phyloP scores from a whole-genome alignment of 108 stramenopile species.

The Nitzschia palea region DNA sequence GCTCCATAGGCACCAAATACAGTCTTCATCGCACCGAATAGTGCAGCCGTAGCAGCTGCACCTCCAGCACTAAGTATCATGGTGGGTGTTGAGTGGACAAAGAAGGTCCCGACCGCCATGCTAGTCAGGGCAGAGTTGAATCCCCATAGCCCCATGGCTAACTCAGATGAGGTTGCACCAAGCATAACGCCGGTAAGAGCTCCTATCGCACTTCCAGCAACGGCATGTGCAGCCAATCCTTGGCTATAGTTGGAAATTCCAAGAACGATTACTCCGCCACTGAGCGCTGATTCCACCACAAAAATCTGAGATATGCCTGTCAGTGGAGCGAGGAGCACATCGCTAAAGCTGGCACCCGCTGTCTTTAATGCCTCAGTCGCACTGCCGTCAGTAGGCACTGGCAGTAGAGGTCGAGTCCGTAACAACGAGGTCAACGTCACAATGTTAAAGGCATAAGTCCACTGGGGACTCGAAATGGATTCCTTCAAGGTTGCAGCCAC shows the following conservation, averaged over 20 bases:
- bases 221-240: slow-evolving; percentile 56
- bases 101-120: slow-evolving; percentile 79
- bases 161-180: slow-evolving; percentile 39
- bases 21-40: slow-evolving; percentile 70
- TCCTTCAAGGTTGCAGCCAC: slow-evolving; percentile 59
- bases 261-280: slow-evolving; percentile 43
- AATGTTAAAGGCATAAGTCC: slow-evolving; percentile 80
- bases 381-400: background rate
- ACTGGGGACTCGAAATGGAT: slow-evolving; percentile 59
- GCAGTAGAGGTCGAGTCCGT: slow-evolving; percentile 47
- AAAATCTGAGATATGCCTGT: slow-evolving; percentile 84
- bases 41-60: slow-evolving; percentile 65
- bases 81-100: slow-evolving; percentile 54
- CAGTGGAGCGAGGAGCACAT: slow-evolving; percentile 44
- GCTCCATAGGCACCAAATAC: slow-evolving; percentile 57
- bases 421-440: slow-evolving; percentile 64
- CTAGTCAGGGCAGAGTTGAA: slow-evolving; percentile 75
- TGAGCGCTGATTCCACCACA: slow-evolving; percentile 65
- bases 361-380: slow-evolving; percentile 10
- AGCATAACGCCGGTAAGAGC: slow-evolving; percentile 43
- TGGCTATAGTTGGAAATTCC: slow-evolving; percentile 59
- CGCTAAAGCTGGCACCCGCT: slow-evolving; percentile 3
- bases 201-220: slow-evolving; percentile 58
- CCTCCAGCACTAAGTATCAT: slow-evolving; percentile 54
- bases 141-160: slow-evolving; percentile 68